Base-by-base conservation (phyloP, 2,329 filamentous ascomycete genomes). In the Biscogniauxia mediterranea region DNA sequence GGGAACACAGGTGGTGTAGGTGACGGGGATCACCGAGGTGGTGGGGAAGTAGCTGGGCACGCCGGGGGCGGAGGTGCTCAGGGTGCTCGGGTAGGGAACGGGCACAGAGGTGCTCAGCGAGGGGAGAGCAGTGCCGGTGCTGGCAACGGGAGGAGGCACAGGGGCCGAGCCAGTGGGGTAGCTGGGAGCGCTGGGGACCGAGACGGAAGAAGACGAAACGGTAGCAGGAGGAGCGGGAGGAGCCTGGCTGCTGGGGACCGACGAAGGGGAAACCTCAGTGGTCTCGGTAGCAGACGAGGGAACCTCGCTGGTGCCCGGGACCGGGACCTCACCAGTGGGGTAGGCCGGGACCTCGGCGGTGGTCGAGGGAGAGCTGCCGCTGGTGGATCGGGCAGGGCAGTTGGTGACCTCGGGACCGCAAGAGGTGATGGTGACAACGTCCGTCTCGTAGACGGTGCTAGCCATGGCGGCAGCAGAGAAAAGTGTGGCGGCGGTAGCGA, bases 371-470 rank as follows among this genome's bases (percentile, higher is more conserved):
- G 77, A 76, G 71, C 78, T 61, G 57, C 76, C 78, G 74, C 76
- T 79, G 61, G 76, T 76, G 69, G 76, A 75, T 67, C 72, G 67
- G 64, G 76, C 79, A 59, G 82, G 83, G 83, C 88, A 90, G 85
- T 89, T 72, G 75, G 84, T 82, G 71, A 89, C 85, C 63, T 80
- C 80, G 55, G 85, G 78, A 61, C 76, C 81, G 81, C 85, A 88
- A 57, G 83, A 85, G 75, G 83, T 87, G 80, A 87, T 78, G 77
- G 85, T 87, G 68, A 84, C 78, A 73, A 82, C 79, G 73, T 85
- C 80, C 67, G 83, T 86, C 72, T 78, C 76, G 81, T 83, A 85
- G 77, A 86, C 77, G 71, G 83, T 81, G 70, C 71, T 75, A 66
- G 74, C 74, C 69, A 78, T 69, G 67, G 74, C 79, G 71, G 77